Conservation (phyloP, 2,329 filamentous ascomycete genomes). For the Alternaria tenuissima region DNA sequence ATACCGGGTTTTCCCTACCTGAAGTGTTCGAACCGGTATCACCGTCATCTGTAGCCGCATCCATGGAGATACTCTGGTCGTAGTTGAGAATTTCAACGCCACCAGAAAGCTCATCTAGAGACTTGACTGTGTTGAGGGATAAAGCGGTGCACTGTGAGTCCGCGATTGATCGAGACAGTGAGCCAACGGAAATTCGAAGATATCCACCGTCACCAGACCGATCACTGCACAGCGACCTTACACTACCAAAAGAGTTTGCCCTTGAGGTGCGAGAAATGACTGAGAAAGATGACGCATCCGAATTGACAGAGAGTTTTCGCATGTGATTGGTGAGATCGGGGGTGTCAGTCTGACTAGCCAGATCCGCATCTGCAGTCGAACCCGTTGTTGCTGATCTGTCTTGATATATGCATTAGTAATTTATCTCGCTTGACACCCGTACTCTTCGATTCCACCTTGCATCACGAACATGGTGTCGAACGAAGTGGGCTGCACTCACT, state of each 20-base stretch:
- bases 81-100: neutral
- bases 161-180: neutral
- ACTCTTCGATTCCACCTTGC: neutral
- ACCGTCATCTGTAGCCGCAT: neutral
- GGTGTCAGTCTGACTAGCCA: neutral
- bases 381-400: slow-evolving; percentile 1
- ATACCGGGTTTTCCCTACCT: slow-evolving; percentile 21
- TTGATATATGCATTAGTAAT: neutral
- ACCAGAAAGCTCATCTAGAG: neutral
- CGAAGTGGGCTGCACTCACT: slow-evolving; percentile 11
- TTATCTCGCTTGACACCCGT: neutral
- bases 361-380: neutral
- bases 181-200: neutral
- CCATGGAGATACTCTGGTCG: neutral
- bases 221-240: slow-evolving; percentile 13
- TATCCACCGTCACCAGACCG: neutral
- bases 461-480: neutral
- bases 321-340: slow-evolving; percentile 10
- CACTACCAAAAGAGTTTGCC: slow-evolving; percentile 20
- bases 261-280: slow-evolving; percentile 25
- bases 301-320: slow-evolving; percentile 26
- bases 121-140: neutral
- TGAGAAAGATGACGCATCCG: slow-evolving; percentile 25
- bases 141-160: neutral
- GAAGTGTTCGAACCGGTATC: neutral